Conservation (phyloP, 805 yeast genomes). For the Kluyveromyces nonfermentans region DNA sequence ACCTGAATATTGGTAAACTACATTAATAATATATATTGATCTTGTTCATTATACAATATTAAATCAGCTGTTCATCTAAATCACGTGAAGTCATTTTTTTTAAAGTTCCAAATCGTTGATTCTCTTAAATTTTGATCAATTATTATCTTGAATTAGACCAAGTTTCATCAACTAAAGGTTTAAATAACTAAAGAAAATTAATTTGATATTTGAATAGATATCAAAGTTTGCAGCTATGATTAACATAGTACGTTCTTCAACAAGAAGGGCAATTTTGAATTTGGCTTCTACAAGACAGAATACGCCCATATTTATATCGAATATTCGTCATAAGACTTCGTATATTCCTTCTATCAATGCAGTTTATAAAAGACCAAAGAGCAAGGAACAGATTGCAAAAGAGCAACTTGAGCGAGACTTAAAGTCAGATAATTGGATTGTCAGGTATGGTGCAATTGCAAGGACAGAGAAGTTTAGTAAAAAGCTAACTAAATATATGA, state of each 20-base stretch:
- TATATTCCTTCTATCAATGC: conserved; percentile 14
- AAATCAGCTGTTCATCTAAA: background rate
- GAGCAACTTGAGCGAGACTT: conserved; percentile 28
- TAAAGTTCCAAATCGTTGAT: too few species aligned
- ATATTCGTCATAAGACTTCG: conserved; percentile 5
- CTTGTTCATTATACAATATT: too few species aligned
- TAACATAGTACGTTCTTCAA: background rate
- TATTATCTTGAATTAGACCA: too few species aligned
- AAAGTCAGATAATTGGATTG: conserved; percentile 29
- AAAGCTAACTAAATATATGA: conserved; percentile 52
- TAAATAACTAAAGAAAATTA: too few species aligned
- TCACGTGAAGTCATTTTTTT: background rate
- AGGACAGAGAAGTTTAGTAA: conserved; percentile 50
- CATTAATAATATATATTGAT: background rate
- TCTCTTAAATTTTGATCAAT: too few species aligned
- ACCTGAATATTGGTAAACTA: background rate
- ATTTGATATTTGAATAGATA: background rate
- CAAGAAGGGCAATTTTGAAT: background rate
- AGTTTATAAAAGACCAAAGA: conserved; percentile 17
- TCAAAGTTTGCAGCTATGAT: background rate
- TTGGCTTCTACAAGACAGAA: background rate
- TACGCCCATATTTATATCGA: background rate
- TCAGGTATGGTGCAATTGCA: conserved; percentile 45
- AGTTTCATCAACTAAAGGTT: too few species aligned
- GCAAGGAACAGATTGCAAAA: conserved; percentile 26